Evolutionary conservation across 2,329 filamentous ascomycete genomes (phyloP).

Genomic region (Fusarium haematococcum): DNA sequence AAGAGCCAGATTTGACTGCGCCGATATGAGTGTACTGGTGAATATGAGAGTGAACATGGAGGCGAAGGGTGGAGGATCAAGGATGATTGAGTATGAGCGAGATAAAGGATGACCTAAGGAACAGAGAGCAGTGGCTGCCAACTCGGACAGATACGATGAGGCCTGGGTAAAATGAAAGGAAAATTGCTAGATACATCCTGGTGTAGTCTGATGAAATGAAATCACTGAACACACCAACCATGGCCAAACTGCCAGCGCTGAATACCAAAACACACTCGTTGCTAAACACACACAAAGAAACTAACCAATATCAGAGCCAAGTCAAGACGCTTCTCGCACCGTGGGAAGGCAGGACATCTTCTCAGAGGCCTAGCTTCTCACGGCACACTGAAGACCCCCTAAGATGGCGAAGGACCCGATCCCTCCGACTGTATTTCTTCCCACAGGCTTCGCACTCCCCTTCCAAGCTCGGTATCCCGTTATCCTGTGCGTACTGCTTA

Average conservation of each 20-base stretch:
- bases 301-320: background rate
- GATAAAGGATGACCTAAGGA: background rate
- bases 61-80: background rate
- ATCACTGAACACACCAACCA: background rate
- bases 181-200: background rate
- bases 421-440: rapidly evolving
- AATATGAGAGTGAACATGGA: background rate
- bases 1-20: background rate
- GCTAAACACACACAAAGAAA: background rate
- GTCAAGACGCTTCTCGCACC: background rate
- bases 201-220: background rate
- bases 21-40: background rate
- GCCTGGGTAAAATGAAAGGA: background rate
- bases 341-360: background rate
- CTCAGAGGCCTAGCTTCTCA: slow-evolving; percentile 19
- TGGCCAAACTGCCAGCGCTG: background rate
- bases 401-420: slow-evolving; percentile 8
- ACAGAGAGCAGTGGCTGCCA: background rate
- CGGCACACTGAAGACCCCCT: slow-evolving; percentile 12
- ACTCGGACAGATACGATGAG: background rate
- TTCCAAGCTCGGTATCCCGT: no score
- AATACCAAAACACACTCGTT: background rate
- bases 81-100: background rate
- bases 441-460: slow-evolving; percentile 22
- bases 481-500: no score